Percentiles rank a stretch among this genome's conserved stretches.
Conservation (phyloP, 805 yeast genomes). For the Saccharomycopsis amapae region DNA sequence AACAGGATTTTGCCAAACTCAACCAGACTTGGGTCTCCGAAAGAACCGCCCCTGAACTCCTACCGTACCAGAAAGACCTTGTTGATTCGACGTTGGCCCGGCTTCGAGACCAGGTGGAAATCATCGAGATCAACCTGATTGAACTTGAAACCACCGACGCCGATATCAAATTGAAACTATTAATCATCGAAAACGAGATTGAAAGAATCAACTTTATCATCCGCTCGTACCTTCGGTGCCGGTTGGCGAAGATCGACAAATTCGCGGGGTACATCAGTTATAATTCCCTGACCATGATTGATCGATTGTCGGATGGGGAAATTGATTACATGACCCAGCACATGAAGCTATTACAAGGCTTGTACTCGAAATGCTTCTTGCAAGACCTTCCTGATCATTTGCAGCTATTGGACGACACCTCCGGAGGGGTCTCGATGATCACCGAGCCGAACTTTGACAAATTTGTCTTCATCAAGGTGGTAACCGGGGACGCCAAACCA, state of each 20-base stretch:
- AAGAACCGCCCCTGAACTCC: slow-evolving; percentile 78
- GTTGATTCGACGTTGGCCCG: slow-evolving; percentile 51
- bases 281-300: slow-evolving; percentile 24
- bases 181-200: slow-evolving; percentile 85
- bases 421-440: slow-evolving; percentile 67
- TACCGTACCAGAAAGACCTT: slow-evolving; percentile 61
- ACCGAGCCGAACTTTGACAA: slow-evolving; percentile 67
- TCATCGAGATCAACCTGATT: slow-evolving; percentile 70
- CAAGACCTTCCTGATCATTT: slow-evolving; percentile 58
- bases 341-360: slow-evolving; percentile 51
- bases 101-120: slow-evolving; percentile 64
- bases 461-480: slow-evolving; percentile 58
- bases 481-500: slow-evolving; percentile 11
- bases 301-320: slow-evolving; percentile 53
- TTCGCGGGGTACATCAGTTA: slow-evolving; percentile 51
- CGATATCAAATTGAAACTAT: slow-evolving; percentile 68
- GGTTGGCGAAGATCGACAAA: slow-evolving; percentile 69
- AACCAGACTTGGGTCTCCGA: slow-evolving; percentile 74
- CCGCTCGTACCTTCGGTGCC: slow-evolving; percentile 72
- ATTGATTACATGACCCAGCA: slow-evolving; percentile 61
- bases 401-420: slow-evolving; percentile 69
- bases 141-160: slow-evolving; percentile 58
- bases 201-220: slow-evolving; percentile 79
- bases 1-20: slow-evolving; percentile 38
- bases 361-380: slow-evolving; percentile 64